Base-by-base conservation (phyloP, 805 yeast genomes). In the Metschnikowia peoriensis region DNA sequence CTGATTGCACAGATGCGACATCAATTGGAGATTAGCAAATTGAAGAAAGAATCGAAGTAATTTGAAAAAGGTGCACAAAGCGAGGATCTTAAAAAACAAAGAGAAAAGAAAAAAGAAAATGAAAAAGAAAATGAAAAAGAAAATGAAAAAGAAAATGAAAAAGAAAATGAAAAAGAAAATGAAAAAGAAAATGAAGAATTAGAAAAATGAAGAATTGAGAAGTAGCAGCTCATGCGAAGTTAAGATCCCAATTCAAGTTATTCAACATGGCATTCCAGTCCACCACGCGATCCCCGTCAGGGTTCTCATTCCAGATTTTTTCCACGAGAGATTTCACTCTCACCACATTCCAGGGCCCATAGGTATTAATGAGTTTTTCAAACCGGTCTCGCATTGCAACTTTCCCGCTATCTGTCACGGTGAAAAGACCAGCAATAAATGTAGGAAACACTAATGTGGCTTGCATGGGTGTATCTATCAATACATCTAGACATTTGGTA, bases 251-350 rank as follows among this genome's bases (percentile, higher is more conserved):
- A 2, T 88, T 89, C 46, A 86, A 68, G 11, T 77, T 77, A 54
- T 82, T 81, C 39, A 88, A 82, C 43, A 86, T 77, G 35, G 75
- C 79, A 62, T 82, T 81, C 94, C 96, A 88, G 65, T 88, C 92
- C 38, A 87, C 81, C 55, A 80, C 83, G 50, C 70, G 73, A 28
- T 80, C 77, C 0, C 94, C 93, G 8, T 71, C 62, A 9, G 71
- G 70, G 55, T 81, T 77, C 39, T 60, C 54, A 50, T 65, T 65
- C 85, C 84, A 80, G n/a, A 80, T 76, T 52, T 69, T 68, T 49
- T 73, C 78, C 63, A 78, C 74, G 37, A 80, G 70, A 29, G 65
- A 60, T 58, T 72, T 73, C 41, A 77, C 74, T 51, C 83, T 63
- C 2, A 66, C 68, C 66, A 69, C 79, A 61, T 87, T 89, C 67